These are phyloP conservation scores for Falciphora oryzae DNA, from an alignment of 2,329 filamentous ascomycete genomes.

Conservation along the genomic window DNA sequence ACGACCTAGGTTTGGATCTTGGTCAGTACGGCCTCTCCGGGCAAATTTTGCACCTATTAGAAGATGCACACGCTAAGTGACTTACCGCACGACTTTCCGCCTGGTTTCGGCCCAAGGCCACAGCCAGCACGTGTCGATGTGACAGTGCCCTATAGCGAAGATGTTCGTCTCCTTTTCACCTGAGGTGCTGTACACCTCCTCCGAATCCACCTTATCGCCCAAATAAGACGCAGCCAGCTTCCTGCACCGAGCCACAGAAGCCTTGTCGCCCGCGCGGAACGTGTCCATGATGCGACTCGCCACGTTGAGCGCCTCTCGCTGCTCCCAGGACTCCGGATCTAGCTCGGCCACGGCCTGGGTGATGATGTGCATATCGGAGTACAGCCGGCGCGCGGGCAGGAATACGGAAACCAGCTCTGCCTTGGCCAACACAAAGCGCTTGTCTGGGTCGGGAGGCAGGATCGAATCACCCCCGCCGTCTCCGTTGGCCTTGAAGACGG, in stretches of 20 bases:
- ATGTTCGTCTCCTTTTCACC: constrained; percentile 48
- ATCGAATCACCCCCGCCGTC: constrained; percentile 51
- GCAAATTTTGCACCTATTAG: neutral
- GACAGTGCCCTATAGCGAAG: constrained; percentile 60
- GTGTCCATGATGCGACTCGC: constrained; percentile 59
- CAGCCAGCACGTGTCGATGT: constrained; percentile 66
- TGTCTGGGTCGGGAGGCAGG: constrained; percentile 55
- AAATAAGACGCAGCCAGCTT: constrained; percentile 56
- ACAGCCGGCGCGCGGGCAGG: constrained; percentile 52
- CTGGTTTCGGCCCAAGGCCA: constrained; percentile 68
- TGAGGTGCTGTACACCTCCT: constrained; percentile 47
- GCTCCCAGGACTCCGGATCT: constrained; percentile 55
- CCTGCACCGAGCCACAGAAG: constrained; percentile 48
- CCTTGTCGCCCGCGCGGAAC: constrained; percentile 54
- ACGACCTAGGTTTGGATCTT: constrained; percentile 27
- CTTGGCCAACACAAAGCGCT: constrained; percentile 47
- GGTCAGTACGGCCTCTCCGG: neutral
- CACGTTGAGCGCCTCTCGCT: constrained; percentile 55
- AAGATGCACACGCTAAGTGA: neutral
- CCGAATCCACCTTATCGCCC: constrained; percentile 52
- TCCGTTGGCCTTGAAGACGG: constrained; percentile 18
- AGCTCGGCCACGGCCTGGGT: constrained; percentile 60
- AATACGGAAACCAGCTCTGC: constrained; percentile 61
- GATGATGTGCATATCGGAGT: constrained; percentile 63
- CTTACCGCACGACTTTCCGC: constrained; percentile 59